A percentile compares a stretch with the other conserved stretches of the same genome.
phyloP scores from a whole-genome alignment of 345 rosid genomes.

The Sonneratia caseolaris region DNA sequence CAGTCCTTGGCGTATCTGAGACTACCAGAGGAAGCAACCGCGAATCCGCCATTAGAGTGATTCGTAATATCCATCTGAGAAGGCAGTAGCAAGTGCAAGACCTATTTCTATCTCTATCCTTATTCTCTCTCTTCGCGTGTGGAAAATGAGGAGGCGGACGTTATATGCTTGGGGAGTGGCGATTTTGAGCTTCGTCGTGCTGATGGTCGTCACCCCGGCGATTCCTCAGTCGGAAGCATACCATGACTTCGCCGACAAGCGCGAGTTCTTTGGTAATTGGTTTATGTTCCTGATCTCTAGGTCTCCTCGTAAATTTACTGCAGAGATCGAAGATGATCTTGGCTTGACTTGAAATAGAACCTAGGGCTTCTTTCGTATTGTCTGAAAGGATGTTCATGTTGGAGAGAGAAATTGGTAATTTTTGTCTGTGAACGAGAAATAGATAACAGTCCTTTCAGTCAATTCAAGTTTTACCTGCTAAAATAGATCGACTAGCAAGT shows the following conservation, averaged over 20 bases:
- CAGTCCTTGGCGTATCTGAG: neutral
- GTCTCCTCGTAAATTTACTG: neutral
- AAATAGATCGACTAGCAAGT: neutral
- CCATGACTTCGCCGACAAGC: conserved; percentile 90
- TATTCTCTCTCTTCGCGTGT: neutral
- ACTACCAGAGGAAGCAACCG: neutral
- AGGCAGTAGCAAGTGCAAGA: neutral
- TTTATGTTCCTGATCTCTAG: neutral
- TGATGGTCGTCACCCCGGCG: conserved; percentile 80
- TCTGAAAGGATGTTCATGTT: neutral
- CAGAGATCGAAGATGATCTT: neutral
- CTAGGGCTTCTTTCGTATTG: neutral
- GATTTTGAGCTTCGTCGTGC: conserved; percentile 46
- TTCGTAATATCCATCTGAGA: neutral
- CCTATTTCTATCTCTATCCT: neutral
- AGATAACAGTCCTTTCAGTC: neutral
- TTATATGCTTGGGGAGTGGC: conserved; percentile 57
- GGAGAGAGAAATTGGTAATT: too few species aligned
- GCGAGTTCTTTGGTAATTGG: conserved; percentile 55
- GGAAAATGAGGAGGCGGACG: conserved; percentile 46
- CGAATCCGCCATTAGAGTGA: conserved; percentile 4
- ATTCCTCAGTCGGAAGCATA: conserved; percentile 77
- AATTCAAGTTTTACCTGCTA: neutral
- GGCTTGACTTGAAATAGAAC: neutral
- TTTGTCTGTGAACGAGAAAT: too few species aligned